Evolutionary conservation across 192 early-diverging fungal species (phyloP).

Genomic region (Phycomyces blakesleeanus): DNA sequence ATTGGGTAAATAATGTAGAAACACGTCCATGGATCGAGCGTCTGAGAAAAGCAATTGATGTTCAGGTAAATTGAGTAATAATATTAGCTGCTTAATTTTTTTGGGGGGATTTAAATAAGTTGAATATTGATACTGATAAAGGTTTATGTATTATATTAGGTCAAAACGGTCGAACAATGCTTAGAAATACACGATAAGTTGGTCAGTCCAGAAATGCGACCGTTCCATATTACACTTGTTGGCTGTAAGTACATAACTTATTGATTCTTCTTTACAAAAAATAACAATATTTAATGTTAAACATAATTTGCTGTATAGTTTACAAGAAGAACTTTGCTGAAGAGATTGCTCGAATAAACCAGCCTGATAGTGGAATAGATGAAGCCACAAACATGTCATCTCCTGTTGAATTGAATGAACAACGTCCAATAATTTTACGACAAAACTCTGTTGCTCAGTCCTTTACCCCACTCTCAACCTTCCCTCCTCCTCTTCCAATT

Average conservation of each 20-base stretch:
- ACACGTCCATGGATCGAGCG: constrained; percentile 39
- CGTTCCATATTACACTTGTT: constrained; percentile 61
- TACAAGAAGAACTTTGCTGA: constrained; percentile 64
- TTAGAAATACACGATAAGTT: constrained; percentile 57
- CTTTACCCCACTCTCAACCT: neutral
- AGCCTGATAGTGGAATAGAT: constrained; percentile 11
- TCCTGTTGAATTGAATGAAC: neutral
- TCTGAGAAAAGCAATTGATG: constrained; percentile 56
- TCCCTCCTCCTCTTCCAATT: constrained; percentile 9
- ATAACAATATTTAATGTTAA: neutral
- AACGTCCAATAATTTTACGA: neutral
- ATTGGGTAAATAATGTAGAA: constrained; percentile 39
- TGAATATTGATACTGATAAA: constrained; percentile 8
- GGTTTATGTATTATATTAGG: constrained; percentile 29
- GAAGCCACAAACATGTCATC: neutral
- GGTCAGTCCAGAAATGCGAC: constrained; percentile 63
- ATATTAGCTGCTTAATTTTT: neutral
- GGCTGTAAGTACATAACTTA: constrained; percentile 39
- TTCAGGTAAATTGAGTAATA: constrained; percentile 48
- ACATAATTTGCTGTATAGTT: constrained; percentile 30
- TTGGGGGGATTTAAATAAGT: neutral
- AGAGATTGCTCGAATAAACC: constrained; percentile 47
- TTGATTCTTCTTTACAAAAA: neutral
- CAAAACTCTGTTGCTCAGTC: neutral
- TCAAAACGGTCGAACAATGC: constrained; percentile 56